Conservation (phyloP, 495 filamentous ascomycete species). For the Viridothelium virens region DNA sequence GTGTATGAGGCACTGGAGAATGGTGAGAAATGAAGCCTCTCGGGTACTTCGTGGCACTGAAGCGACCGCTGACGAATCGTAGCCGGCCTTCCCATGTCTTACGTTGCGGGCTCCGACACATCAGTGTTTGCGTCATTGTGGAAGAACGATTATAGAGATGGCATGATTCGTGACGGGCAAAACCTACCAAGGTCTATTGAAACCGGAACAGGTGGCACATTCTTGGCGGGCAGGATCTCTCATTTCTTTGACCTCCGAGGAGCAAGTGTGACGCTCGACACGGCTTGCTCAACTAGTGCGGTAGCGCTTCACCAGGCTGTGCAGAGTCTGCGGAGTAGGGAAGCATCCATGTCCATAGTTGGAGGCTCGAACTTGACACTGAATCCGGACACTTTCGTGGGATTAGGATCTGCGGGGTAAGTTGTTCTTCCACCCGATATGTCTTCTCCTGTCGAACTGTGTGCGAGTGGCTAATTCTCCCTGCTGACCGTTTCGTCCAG, state of each 20-base stretch:
- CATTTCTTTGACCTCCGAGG: slow-evolving; percentile 45
- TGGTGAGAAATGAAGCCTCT: not conserved
- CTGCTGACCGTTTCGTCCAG: not conserved
- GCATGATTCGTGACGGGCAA: slow-evolving; percentile 10
- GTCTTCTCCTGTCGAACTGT: not conserved
- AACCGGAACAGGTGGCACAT: slow-evolving; percentile 25
- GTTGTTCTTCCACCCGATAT: not conserved
- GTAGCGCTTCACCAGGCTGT: slow-evolving; percentile 12
- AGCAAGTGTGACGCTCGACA: slow-evolving; percentile 44
- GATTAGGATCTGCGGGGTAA: slow-evolving; percentile 11
- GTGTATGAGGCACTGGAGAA: slow-evolving; percentile 18
- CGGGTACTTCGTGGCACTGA: not conserved
- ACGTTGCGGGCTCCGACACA: slow-evolving; percentile 4
- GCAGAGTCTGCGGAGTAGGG: slow-evolving; percentile 9
- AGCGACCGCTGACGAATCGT: not conserved
- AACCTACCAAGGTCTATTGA: not conserved
- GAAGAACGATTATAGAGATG: slow-evolving; percentile 2
- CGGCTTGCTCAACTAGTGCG: slow-evolving; percentile 42
- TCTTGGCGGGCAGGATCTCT: slow-evolving; percentile 46
- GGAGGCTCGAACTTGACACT: not conserved
- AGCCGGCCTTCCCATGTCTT: slow-evolving; percentile 20
- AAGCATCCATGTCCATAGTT: slow-evolving; percentile 12
- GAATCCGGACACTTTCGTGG: not conserved
- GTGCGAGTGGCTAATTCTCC: not conserved
- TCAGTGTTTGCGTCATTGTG: slow-evolving; percentile 7